A percentile compares a stretch with the other conserved stretches of the same genome.
Conservation (phyloP, 139 green algal species). For the Chlamydomonas sphaeroides region DNA sequence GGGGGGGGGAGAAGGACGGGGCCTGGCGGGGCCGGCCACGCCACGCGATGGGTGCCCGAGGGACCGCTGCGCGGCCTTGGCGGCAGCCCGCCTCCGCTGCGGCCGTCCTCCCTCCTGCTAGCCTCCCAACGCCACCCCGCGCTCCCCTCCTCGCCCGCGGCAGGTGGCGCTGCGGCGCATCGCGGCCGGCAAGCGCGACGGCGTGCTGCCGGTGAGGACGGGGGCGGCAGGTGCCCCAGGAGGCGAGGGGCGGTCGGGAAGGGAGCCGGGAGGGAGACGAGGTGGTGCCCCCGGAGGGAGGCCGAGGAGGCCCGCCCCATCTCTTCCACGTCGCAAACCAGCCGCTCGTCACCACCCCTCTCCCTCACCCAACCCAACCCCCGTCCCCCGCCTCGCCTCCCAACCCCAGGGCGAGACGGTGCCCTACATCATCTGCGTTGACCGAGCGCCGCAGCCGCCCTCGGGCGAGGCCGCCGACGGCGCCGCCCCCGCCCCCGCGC, state of each 20-base stretch:
- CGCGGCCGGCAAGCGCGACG: slow-evolving; percentile 82
- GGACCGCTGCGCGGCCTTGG: no score
- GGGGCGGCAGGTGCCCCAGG: no score
- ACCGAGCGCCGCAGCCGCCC: slow-evolving; percentile 34
- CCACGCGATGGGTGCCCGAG: no score
- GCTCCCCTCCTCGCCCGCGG: slow-evolving; percentile 26
- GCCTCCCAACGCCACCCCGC: no score
- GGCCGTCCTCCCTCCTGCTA: neutral
- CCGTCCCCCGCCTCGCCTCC: neutral
- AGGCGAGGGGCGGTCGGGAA: no score
- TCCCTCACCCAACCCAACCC: no score
- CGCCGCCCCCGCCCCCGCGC: neutral
- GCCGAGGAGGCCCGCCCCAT: no score
- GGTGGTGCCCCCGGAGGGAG: no score
- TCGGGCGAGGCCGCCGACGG: neutral
- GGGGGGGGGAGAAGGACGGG: neutral
- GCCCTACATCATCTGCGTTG: slow-evolving; percentile 95
- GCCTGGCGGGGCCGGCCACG: no score
- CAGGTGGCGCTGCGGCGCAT: slow-evolving; percentile 89
- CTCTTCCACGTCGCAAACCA: no score
- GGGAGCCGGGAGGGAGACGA: neutral
- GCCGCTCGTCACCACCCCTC: no score
- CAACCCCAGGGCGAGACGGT: slow-evolving; percentile 86
- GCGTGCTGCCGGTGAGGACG: slow-evolving; percentile 64
- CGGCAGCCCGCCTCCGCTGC: no score